Evolutionary conservation across 2,329 filamentous ascomycete genomes (phyloP).

Genomic region (Neofusicoccum ribis): DNA sequence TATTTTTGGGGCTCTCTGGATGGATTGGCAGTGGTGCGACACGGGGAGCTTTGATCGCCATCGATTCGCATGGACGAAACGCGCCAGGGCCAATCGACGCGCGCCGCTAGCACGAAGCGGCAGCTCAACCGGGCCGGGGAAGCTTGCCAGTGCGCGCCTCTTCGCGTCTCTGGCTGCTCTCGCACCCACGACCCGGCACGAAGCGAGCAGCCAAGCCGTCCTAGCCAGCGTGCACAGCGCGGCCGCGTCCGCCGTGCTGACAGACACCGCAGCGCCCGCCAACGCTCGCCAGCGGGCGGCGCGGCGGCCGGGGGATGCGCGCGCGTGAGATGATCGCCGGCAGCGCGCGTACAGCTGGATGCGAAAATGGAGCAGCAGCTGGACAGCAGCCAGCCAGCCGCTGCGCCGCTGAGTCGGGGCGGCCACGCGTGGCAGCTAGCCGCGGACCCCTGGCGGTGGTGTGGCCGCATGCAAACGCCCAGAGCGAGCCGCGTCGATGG

Average conservation of each 20-base stretch:
- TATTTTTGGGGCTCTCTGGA: not conserved
- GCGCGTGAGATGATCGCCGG: not conserved
- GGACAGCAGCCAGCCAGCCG: not conserved
- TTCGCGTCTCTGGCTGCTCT: not conserved
- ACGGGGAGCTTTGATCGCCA: not conserved
- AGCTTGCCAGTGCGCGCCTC: not conserved
- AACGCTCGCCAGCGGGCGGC: too few relatives aligned
- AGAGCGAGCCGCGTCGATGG: conserved; percentile 13
- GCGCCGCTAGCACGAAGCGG: not conserved
- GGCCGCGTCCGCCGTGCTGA: not conserved
- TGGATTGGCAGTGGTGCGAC: conserved; percentile 10
- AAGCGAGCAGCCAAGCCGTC: not conserved
- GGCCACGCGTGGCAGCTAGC: not conserved
- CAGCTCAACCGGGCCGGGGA: conserved; percentile 2
- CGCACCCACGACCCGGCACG: not conserved
- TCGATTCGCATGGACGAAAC: not conserved
- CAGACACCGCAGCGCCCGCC: not conserved
- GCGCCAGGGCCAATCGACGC: not conserved
- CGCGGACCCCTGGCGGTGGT: not conserved
- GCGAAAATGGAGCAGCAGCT: not conserved
- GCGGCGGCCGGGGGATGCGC: not conserved
- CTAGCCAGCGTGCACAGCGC: not conserved
- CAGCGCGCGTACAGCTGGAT: not conserved
- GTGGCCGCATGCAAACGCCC: conserved; percentile 1
- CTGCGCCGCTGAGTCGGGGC: not conserved